Evolutionary conservation across 805 yeast species (phyloP).

Genomic region (Nakazawaea wyomingensis): DNA sequence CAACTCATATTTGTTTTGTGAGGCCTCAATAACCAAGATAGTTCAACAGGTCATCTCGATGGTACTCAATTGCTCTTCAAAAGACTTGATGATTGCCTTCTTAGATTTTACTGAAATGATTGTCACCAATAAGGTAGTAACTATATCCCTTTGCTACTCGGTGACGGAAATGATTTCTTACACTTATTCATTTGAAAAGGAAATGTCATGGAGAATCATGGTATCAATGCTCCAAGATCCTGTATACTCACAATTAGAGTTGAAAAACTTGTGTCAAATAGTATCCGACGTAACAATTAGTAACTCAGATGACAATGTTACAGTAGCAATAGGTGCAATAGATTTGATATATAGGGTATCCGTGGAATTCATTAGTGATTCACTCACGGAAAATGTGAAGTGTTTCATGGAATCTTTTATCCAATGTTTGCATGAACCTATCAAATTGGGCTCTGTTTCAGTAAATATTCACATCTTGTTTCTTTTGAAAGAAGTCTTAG

Average conservation of each 20-base stretch:
- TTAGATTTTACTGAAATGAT: not conserved
- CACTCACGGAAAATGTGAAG: not conserved
- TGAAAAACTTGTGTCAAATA: not conserved
- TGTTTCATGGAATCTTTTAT: not conserved
- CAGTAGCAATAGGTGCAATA: not conserved
- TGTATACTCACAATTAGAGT: slow-evolving; percentile 10
- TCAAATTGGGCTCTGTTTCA: not conserved
- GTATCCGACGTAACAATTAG: no score
- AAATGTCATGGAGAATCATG: not conserved
- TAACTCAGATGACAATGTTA: not conserved
- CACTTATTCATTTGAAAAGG: slow-evolving; percentile 2
- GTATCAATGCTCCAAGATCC: not conserved
- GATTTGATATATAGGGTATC: not conserved
- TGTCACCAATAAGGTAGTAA: not conserved
- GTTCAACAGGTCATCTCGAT: slow-evolving; percentile 6
- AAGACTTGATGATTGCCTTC: not conserved
- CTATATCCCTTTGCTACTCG: no score
- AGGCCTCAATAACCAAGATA: not conserved
- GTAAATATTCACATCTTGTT: not conserved
- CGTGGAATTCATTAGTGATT: not conserved
- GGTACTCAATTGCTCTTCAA: slow-evolving; percentile 1
- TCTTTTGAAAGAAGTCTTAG: not conserved
- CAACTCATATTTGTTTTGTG: not conserved
- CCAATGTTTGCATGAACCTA: not conserved
- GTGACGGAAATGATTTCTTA: not conserved